phyloP scores from a whole-genome alignment of 2,329 filamentous ascomycete genomes.

The Calonectria crousiana region DNA sequence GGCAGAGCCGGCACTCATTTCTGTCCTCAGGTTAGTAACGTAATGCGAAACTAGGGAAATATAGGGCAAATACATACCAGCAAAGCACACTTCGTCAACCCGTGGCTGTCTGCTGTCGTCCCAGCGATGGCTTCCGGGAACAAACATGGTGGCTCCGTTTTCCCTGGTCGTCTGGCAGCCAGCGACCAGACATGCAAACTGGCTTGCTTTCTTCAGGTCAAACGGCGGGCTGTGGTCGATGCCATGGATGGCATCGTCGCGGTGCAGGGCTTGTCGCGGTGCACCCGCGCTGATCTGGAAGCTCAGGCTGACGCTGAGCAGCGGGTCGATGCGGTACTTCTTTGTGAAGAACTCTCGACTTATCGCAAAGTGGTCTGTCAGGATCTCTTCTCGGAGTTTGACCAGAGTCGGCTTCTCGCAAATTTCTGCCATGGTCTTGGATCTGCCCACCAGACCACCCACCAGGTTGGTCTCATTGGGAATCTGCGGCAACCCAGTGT shows the following conservation, averaged over 20 bases:
- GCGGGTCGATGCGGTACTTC: neutral
- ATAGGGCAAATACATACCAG: neutral
- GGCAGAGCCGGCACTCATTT: constrained; percentile 3
- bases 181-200: neutral
- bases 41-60: too few species aligned
- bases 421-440: neutral
- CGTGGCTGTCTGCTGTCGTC: neutral
- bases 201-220: neutral
- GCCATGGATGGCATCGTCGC: constrained; percentile 8
- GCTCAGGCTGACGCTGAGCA: constrained; percentile 2
- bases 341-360: neutral
- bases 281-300: neutral
- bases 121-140: constrained; percentile 4
- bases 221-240: neutral
- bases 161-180: constrained; percentile 1
- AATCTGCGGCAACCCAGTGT: neutral
- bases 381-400: neutral
- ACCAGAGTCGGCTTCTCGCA: neutral
- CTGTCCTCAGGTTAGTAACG: neutral
- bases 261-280: neutral
- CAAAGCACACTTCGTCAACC: constrained; percentile 9
- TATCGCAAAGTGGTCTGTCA: neutral
- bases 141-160: constrained; percentile 4
- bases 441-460: neutral
- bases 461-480: neutral